A percentile compares a stretch with the other conserved stretches of the same genome.
Evolutionary conservation across 2,329 filamentous ascomycete genomes (phyloP).

Genomic region (Arthrobotrys pseudoclavata): DNA sequence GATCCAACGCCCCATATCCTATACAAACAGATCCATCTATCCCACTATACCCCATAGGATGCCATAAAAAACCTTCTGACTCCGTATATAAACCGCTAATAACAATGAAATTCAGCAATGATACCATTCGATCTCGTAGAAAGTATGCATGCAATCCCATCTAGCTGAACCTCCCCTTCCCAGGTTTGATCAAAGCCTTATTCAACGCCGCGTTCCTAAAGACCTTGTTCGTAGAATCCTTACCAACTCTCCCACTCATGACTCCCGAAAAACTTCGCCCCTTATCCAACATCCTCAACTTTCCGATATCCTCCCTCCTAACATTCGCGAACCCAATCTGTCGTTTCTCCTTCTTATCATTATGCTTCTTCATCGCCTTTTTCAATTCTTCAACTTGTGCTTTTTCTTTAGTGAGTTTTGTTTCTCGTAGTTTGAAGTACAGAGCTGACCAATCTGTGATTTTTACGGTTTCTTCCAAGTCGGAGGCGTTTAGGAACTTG

Average conservation of each 20-base stretch:
- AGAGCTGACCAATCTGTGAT: constrained; percentile 76
- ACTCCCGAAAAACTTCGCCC: neutral
- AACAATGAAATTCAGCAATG: neutral
- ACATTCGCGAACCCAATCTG: constrained; percentile 34
- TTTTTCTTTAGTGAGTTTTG: constrained; percentile 62
- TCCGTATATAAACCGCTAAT: constrained; percentile 15
- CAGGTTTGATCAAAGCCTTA: constrained; percentile 29
- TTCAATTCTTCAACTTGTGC: constrained; percentile 42
- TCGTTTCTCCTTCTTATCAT: constrained; percentile 39
- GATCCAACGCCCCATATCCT: neutral
- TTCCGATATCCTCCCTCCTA: constrained; percentile 18
- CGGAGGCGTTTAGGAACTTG: constrained; percentile 74
- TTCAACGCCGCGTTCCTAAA: constrained; percentile 48
- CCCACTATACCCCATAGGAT: constrained; percentile 2
- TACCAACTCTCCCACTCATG: neutral
- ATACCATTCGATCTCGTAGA: neutral
- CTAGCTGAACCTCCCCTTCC: constrained; percentile 8
- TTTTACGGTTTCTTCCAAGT: constrained; percentile 71
- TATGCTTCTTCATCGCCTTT: constrained; percentile 26
- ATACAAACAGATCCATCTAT: constrained; percentile 6
- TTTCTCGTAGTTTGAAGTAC: constrained; percentile 71
- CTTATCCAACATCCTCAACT: constrained; percentile 36
- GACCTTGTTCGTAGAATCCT: constrained; percentile 7
- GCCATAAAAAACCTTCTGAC: neutral
- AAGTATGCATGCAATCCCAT: neutral